Base-by-base conservation (phyloP, 2,329 filamentous ascomycete species). In the Blastomyces silverae region DNA sequence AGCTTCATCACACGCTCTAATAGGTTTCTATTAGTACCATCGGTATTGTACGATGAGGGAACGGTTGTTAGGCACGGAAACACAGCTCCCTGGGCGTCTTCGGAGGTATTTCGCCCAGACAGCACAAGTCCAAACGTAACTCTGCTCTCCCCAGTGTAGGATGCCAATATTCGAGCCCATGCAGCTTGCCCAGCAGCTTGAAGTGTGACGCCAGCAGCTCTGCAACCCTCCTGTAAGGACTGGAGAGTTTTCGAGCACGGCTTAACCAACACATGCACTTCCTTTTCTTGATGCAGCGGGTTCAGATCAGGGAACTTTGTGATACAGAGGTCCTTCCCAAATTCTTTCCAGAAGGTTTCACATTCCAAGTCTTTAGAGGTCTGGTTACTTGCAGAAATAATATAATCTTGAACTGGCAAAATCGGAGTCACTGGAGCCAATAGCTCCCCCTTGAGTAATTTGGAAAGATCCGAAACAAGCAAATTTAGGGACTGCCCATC, bases 11-110 rank as follows among this genome's bases (percentile, higher is more conserved):
- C 87, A 17, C 80, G 76, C 5, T 81, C 69, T 3, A 95, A 73
- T 10, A 92, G 75, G 1, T 84, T 79, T 1, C 70, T 68, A 65
- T 89, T 88, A 0, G 81, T 83, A 0, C 80, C 72, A 1, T 73
- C 72, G 22, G 89, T 81, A 28, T 79, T 74, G n/a, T 85, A 84
- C 13, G 87, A 74, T 0, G 94, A 82, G 0, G 93, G 93, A 1
- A 96, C 75, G 0, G 92, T 96, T 0, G 88, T 87, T 64, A 97
- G 85, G 72, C 89, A 93, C 0, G 93, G 92, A 62, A 97, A 90
- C 0, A 85, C 81, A 4, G 84, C 82, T 6, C 81, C 73, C 22
- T 83, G 80, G 0, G 87, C 85, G n/a, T 82, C 79, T 3, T 87
- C 82, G 0, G 82, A 81, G 3, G 83, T 71, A 39, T 79, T 86